Evolutionary conservation across 169 alveolate genomes (phyloP).

Genomic region (Eimeria maxima): DNA sequence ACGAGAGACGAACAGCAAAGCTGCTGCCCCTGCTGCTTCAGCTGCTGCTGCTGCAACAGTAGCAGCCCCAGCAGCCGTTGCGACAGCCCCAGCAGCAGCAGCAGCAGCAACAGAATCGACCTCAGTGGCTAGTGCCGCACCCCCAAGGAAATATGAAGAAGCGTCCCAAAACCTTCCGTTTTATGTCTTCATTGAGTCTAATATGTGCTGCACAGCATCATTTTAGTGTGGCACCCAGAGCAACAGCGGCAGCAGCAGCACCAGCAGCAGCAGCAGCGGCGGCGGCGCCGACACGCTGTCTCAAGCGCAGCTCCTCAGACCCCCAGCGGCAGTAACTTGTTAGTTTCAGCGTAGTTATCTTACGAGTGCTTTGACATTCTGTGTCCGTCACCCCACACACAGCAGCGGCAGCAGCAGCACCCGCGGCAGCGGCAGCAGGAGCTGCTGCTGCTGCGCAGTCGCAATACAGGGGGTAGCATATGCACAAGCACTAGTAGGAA

Average conservation of each 20-base stretch:
- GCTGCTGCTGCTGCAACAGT: no score
- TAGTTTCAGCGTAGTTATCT: no score
- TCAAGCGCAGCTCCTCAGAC: neutral
- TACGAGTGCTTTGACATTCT: no score
- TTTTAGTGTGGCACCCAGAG: neutral
- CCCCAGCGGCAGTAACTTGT: no score
- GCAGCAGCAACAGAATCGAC: neutral
- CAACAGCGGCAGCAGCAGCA: neutral
- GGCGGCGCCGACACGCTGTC: neutral
- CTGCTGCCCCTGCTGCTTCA: neutral
- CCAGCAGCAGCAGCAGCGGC: neutral
- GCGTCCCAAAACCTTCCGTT: no score
- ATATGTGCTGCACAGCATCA: neutral
- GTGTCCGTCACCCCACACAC: no score
- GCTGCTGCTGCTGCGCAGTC: neutral
- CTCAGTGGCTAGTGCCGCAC: neutral
- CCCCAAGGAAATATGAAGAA: neutral
- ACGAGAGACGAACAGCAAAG: neutral
- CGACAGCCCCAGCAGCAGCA: no score
- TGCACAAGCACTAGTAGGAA: neutral
- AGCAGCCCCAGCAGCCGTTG: no score
- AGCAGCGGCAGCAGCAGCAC: no score
- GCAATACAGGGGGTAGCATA: neutral
- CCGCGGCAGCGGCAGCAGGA: no score
- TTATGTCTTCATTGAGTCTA: no score